Evolutionary conservation across 306 rosid species (phyloP), one percentile per base, ranked within the genome.

Genomic region (Carpinus viminea): DNA sequence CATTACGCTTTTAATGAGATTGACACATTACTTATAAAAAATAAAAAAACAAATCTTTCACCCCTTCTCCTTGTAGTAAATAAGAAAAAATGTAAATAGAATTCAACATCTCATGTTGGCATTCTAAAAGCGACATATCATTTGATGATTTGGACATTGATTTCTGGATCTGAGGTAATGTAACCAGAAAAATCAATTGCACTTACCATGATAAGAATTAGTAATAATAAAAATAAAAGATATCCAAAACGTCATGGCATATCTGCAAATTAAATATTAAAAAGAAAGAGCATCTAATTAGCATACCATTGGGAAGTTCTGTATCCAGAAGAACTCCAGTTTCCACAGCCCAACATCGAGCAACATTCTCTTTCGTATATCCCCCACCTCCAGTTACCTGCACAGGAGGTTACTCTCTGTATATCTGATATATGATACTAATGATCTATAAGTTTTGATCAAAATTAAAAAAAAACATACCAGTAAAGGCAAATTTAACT

Each of bases 301-400:
- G 46, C 68, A 71, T 88, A 95, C 98, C 97, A 83, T 95, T 91
- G 61, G 98, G 96, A 84, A 95, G 93, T 69, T 95, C 98, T 28
- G 96, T 91, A 80, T 92, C 98, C 57, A 95, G 89, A 83, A 95
- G 93, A 86, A 92, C 97, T 68, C 98, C 98, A 70, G 98, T 95
- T 90, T 95, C 98, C 72, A 95, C 81, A 0, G 98, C 81, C 98
- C 98, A 95, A 83, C 98, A 95, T 48, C 98, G 90, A 84, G 98
- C 98, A 80, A 95, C 98, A 85, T 95, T 95, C 84, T 95, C 98
- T 89, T 95, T 95, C 8, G 98, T 95, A 85, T 95, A 95, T 71
- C 98, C 98, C 61, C 98, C 98, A 38, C 98, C 98, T 76, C 98
- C 98, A 81, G 97, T 93, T 79, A 95, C 98, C 98, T 92, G 83